These are phyloP conservation scores for Cryptosporidium viatorum DNA, from an alignment of 169 alveolate genomes.

Conservation along the genomic window DNA sequence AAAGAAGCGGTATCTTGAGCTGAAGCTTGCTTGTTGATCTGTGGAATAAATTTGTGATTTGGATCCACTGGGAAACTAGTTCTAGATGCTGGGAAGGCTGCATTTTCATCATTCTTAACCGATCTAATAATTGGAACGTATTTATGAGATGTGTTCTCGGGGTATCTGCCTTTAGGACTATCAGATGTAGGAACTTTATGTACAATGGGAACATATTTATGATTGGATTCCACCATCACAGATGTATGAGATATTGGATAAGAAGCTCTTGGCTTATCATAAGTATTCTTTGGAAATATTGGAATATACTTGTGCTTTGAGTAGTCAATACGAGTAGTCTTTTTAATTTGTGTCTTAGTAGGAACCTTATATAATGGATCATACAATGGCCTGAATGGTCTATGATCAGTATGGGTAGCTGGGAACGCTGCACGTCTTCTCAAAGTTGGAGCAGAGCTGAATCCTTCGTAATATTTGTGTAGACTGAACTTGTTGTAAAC, in stretches of 20 bases:
- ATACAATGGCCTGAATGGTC: conserved; percentile 26
- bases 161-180: background rate
- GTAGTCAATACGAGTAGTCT: background rate
- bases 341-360: background rate
- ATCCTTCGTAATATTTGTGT: conserved; percentile 48
- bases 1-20: background rate
- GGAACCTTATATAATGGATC: background rate
- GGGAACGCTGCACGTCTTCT: conserved; percentile 76
- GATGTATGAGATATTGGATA: conserved; percentile 32
- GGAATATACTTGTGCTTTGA: conserved; percentile 34
- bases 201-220: conserved; percentile 2
- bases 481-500: conserved; percentile 26
- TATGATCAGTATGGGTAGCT: conserved; percentile 62
- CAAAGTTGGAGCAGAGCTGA: conserved; percentile 66
- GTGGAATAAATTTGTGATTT: conserved; percentile 8
- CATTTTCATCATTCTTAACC: background rate
- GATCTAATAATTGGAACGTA: background rate
- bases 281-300: background rate
- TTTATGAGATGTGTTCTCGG: background rate
- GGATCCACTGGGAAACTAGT: conserved; percentile 6
- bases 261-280: conserved; percentile 8
- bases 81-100: conserved; percentile 37
- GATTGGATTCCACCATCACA: conserved; percentile 6
- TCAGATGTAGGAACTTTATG: background rate
- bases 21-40: background rate